Base-by-base conservation (phyloP, 306 rosid genomes). In the Parietaria judaica region DNA sequence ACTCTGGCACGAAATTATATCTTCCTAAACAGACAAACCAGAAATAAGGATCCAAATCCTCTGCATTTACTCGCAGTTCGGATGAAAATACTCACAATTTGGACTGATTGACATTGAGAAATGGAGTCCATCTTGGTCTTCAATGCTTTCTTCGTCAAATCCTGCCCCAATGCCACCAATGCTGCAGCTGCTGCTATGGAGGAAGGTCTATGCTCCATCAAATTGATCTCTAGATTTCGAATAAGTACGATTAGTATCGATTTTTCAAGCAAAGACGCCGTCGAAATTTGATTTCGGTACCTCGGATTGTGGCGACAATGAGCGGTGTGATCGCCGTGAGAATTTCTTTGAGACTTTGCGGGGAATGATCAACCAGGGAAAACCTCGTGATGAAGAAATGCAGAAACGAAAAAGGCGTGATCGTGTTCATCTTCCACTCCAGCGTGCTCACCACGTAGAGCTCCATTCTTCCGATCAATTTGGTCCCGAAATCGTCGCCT, bases 181-280 rank as follows among this genome's bases (percentile, higher is more conserved):
- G 87, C 78, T 16, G 95, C 90, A 0, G 90, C 87, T 8, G 86
- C 90, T 8, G 98, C 96, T 46, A 92, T 51, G 23, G 59, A 83
- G 51, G 98, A 92, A 5, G 98, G 86, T 57, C 79, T 69, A 70
- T 80, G 77, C 17, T 84, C 82, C 75, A 79, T 65, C 53, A 81
- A 56, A 63, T 80, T 86, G 55, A 72, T 70, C 75, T 84, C 98
- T 92, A 75, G 78, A 77, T 44, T 63, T 47, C 23, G 37, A 59
- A 53, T 7, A 53, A 51, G 60, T 58, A 31, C 23, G 5, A 36
- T 57, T 31, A 14, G 49, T 34, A 34, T 54, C 54, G 9, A 41
- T 41, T 3, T 5, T 41, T 41, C 45, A 5, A 41, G 9, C 9
- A 41, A 5, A 41, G 45, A 3, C 31, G 31, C 31, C 1, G 36